Base-by-base conservation (phyloP, 306 rosid species). In the Begonia fuchsioides region DNA sequence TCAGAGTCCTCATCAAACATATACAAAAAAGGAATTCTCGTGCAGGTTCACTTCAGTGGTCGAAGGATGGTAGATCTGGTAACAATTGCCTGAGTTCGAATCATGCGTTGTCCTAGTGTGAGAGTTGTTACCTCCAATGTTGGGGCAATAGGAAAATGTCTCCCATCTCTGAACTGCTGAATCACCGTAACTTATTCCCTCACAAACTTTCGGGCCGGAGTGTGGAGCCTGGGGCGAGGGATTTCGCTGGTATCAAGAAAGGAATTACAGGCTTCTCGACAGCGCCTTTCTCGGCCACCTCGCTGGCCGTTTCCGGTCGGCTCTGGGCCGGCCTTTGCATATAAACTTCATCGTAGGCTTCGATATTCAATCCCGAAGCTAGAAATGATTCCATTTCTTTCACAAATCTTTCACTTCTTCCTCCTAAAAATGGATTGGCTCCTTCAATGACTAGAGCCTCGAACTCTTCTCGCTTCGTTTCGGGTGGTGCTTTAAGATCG, bases 271-370 rank as follows among this genome's bases (percentile, higher is more conserved):
- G 64, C 18, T 75, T 46, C 17, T 66, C 72, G 51, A 67, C 69
- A 41, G 55, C 76, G 63, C 44, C 73, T 51, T 67, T 68, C 9
- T 52, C 64, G 50, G 64, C 35, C 32, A 68, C 72, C 58, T 69
- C 76, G 10, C 71, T 48, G 47, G 67, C 65, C 16, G 47, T 53
- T 50, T 70, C 70, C 2, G 79, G 79, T 6, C 75, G 62, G 55
- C 80, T 79, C 90, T 95, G 77, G 41, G 92, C 87, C 60, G 81
- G 55, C 47, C 94, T 62, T 60, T 90, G 97, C 44, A 68, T 68
- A 66, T 73, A 84, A 53, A 76, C 95, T 13, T 87, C 81, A 57
- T 84, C 95, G 15, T 76, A 81, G 10, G 94, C 97, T 74, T 81
- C 92, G 14, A 90, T 72, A 55, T 75, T 84, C 70, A 90, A 74